Evolutionary conservation across 441 rosid species (phyloP), one percentile per base, ranked within the genome.

Genomic region (Dalechampia spathulata): DNA sequence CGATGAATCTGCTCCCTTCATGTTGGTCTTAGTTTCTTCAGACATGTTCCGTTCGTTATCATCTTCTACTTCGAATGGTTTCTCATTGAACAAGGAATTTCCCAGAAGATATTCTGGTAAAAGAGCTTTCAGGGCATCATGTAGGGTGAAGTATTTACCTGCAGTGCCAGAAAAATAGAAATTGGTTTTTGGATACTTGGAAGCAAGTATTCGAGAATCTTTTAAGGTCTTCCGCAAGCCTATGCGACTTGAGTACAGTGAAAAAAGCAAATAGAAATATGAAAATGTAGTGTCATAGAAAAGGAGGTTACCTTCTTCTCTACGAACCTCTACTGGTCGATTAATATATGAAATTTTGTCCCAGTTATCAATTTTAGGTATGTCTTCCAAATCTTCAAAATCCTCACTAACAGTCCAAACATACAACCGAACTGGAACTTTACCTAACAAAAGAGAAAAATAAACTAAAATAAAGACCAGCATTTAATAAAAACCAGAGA

Each of bases 381-480:
- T 64, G 71, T 78, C 90, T 63, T 85, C 96, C 57, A 80, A 65
- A 65, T 82, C 82, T 74, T 82, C 87, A 63, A 79, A 81, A 72
- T 86, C 77, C 66, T 74, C 70, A 32, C 61, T 65, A 15, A 81
- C 64, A 59, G 63, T 69, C 74, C 84, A 66, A 52, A 93, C 73
- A 62, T 89, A 87, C 65, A 93, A 64, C 58, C 96, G 82, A 64
- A 93, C 85, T n/a, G 97, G 95, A 71, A 87, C 65, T 70, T 85
- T 85, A 44, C 79, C 99, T 86, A 80, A 44, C n/a, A 53, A 58
- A 47, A 60, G 20, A 7, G 14, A 28, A 42, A 36, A 54, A 36
- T n/a, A n/a, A n/a, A n/a, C n/a, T n/a, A n/a, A n/a, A n/a, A n/a
- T n/a, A n/a, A 62, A 14, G 50, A 43, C 23, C 39, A 52, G 48